Base-by-base conservation (phyloP, 106 monocot genomes). In the Apostasia ramifera region DNA sequence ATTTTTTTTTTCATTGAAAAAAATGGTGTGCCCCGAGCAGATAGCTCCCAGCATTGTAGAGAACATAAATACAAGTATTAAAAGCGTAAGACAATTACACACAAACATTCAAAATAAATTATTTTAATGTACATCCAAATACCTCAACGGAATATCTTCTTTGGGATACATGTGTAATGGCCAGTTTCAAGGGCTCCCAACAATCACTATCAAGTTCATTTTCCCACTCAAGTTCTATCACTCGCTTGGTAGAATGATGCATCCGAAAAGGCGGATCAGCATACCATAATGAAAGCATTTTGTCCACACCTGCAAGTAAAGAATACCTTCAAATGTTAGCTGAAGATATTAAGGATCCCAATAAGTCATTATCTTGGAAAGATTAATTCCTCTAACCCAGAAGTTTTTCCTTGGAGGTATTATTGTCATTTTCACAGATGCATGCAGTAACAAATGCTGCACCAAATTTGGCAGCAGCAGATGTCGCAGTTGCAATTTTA, bases 211-310 rank as follows among this genome's bases (percentile, higher is more conserved):
- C 77, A 44, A 76, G 66, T 76, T 93, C 93, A 72, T 65, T 82
- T 53, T 92, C 89, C 87, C 89, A 90, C 80, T 98, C 98, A 58
- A 98, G 80, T 77, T 90, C 93, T 57, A 93, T 47, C 14, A n/a
- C 63, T 50, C 69, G 74, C 52, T 85, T 85, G 66, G 85, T 76
- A 71, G 65, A 78, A 46, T 98, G 98, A 90, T 98, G 89, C 98
- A 93, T 93, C 49, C 98, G 80, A 47, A 93, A 98, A 78, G 98
- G 93, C 37, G 98, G 93, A 73, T 87, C 50, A 55, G 77, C 44
- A 71, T 98, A 98, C 92, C 93, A 98, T 40, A 85, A 59, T 47
- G 81, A 72, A 67, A 92, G 81, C 55, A 71, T 73, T 8, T 50
- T 76, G 56, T 87, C 80, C 40, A 71, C 72, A 68, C 74, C 97